A percentile compares a stretch with the other conserved stretches of the same genome.
These are phyloP conservation scores for Podaxis carcinomalis DNA, from an alignment of 768 basidiomycete genomes.

Conservation along the genomic window DNA sequence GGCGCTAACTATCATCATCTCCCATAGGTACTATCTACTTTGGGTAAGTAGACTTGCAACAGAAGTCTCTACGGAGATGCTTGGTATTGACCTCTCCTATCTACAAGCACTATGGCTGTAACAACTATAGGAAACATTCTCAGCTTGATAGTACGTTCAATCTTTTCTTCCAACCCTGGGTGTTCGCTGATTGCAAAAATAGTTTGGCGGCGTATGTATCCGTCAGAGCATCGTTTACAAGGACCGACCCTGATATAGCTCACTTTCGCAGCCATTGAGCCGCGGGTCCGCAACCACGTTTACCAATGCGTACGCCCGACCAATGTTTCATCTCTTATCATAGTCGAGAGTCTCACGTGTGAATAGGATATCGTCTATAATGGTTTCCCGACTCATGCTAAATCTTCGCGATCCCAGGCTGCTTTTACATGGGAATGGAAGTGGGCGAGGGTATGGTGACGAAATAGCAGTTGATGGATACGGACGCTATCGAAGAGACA, in stretches of 20 bases:
- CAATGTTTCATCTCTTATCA: neutral
- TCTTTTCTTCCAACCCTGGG: neutral
- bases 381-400: slow-evolving; percentile 20
- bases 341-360: neutral
- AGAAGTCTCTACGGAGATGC: neutral
- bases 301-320: slow-evolving; percentile 21
- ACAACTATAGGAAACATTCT: slow-evolving; percentile 12
- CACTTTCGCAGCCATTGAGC: slow-evolving; percentile 16
- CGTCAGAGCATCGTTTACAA: neutral
- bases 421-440: neutral
- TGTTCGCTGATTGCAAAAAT: neutral
- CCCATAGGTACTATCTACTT: slow-evolving; percentile 35
- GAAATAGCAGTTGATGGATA: neutral
- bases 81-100: slow-evolving; percentile 8
- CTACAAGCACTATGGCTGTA: neutral
- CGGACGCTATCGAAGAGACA: neutral
- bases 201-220: neutral
- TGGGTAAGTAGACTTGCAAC: slow-evolving; percentile 21
- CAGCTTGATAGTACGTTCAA: slow-evolving; percentile 12
- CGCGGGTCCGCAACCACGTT: slow-evolving; percentile 20
- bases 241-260: neutral
- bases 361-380: slow-evolving; percentile 16
- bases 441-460: neutral
- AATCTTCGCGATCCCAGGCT: slow-evolving; percentile 22
- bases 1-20: neutral